Evolutionary conservation across 2,329 filamentous ascomycete genomes (phyloP).

Genomic region (Colletotrichum orchidophilum): DNA sequence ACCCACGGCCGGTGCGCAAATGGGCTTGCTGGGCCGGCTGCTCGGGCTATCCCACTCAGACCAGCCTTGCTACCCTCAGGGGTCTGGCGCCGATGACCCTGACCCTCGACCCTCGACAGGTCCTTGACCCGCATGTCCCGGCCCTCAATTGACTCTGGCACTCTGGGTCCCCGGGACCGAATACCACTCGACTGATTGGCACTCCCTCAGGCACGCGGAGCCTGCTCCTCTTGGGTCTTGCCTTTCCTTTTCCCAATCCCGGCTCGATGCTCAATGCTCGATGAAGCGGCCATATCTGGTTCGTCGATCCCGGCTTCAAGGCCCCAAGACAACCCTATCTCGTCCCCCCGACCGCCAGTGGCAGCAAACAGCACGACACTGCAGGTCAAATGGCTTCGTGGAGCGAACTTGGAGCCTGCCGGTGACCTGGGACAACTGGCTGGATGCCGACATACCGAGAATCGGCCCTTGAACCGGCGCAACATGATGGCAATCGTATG

Average conservation of each 20-base stretch:
- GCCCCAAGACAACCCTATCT: neutral
- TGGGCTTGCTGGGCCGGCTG: neutral
- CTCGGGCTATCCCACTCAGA: conserved; percentile 9
- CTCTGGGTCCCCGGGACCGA: neutral
- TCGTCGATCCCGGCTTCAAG: neutral
- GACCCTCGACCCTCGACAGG: conserved; percentile 10
- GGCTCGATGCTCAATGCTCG: neutral
- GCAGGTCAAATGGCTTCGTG: neutral
- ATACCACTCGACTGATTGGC: conserved; percentile 11
- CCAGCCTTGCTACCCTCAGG: conserved; percentile 17
- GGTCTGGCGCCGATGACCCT: conserved; percentile 15
- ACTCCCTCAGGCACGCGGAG: conserved; percentile 3
- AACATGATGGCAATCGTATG: neutral
- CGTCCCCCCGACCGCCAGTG: neutral
- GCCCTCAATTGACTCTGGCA: neutral
- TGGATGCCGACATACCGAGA: neutral
- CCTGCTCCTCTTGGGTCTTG: neutral
- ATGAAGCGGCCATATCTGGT: conserved; percentile 4
- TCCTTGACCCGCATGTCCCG: conserved; percentile 14
- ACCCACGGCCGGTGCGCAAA: neutral
- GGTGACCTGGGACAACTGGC: neutral
- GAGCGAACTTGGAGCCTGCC: neutral
- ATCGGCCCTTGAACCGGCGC: neutral
- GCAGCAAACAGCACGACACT: neutral
- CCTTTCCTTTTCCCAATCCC: neutral